A percentile compares a stretch with the other conserved stretches of the same genome.
Conservation (phyloP, 208 protist species). For the Blastocrithidia nonstop region DNA sequence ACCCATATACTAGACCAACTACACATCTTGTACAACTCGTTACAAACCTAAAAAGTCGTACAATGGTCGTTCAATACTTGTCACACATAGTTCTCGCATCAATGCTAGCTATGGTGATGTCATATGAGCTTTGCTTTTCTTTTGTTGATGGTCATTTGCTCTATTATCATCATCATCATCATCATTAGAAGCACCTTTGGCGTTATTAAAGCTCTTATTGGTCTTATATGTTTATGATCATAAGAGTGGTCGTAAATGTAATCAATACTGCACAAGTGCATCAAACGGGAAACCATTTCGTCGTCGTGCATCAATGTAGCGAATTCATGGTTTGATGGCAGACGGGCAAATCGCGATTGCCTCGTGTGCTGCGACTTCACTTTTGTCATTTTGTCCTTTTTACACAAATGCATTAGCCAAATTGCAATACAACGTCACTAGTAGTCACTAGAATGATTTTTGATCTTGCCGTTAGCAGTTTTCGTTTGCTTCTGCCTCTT, state of each 20-base stretch:
- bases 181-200: too few species aligned
- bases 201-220: too few species aligned
- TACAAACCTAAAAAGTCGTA: constrained; percentile 32
- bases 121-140: too few species aligned
- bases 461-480: not conserved
- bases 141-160: too few species aligned
- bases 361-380: constrained; percentile 18
- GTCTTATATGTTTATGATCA: too few species aligned
- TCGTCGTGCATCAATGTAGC: constrained; percentile 42
- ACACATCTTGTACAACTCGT: constrained; percentile 34
- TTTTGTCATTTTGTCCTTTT: constrained; percentile 11
- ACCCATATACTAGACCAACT: constrained; percentile 51
- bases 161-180: too few species aligned
- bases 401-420: constrained; percentile 38
- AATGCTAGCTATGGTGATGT: too few species aligned
- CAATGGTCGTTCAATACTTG: constrained; percentile 16
- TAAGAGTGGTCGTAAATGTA: constrained; percentile 26
- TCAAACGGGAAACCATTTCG: constrained; percentile 53
- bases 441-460: constrained; percentile 8
- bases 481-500: not conserved
- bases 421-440: constrained; percentile 50
- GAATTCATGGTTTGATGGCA: constrained; percentile 44
- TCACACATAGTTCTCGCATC: too few species aligned
- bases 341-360: constrained; percentile 19
- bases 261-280: constrained; percentile 44